Evolutionary conservation across 2,329 filamentous ascomycete genomes (phyloP).

Genomic region (Leptographium flavum): DNA sequence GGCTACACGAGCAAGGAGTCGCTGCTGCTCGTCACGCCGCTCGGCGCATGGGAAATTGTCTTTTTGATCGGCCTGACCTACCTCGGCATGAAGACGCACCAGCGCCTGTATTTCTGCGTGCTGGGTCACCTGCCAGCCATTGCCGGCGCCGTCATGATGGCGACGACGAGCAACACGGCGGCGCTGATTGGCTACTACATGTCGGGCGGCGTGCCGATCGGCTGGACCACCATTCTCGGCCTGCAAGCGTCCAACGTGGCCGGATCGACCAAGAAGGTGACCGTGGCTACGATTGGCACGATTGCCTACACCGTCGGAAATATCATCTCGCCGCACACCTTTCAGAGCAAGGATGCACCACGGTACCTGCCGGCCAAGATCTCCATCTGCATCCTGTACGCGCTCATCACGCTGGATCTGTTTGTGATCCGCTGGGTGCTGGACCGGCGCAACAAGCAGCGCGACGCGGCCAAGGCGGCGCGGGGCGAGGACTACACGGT

Average conservation of each 20-base stretch:
- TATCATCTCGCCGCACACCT: slow-evolving; percentile 39
- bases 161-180: neutral
- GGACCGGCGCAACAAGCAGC: slow-evolving; percentile 27
- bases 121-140: neutral
- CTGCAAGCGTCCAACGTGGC: slow-evolving; percentile 33
- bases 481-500: neutral
- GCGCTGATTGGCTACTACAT: slow-evolving; percentile 4
- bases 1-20: slow-evolving; percentile 5
- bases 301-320: slow-evolving; percentile 39
- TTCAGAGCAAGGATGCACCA: slow-evolving; percentile 39
- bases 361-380: slow-evolving; percentile 50
- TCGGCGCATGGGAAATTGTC: slow-evolving; percentile 6
- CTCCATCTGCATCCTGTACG: slow-evolving; percentile 25
- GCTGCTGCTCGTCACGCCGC: slow-evolving; percentile 7
- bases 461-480: slow-evolving; percentile 29
- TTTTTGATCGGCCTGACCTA: neutral
- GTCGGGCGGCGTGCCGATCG: neutral
- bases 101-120: neutral
- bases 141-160: slow-evolving; percentile 2
- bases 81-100: neutral
- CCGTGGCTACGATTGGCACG: slow-evolving; percentile 36
- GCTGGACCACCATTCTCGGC: slow-evolving; percentile 2
- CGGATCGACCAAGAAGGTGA: slow-evolving; percentile 42
- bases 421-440: slow-evolving; percentile 1
- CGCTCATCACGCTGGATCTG: slow-evolving; percentile 1